Percentiles rank a stretch among this genome's conserved stretches.
Evolutionary conservation across 371 early-diverging fungal species (phyloP).

Genomic region (Mucor plumbeus): DNA sequence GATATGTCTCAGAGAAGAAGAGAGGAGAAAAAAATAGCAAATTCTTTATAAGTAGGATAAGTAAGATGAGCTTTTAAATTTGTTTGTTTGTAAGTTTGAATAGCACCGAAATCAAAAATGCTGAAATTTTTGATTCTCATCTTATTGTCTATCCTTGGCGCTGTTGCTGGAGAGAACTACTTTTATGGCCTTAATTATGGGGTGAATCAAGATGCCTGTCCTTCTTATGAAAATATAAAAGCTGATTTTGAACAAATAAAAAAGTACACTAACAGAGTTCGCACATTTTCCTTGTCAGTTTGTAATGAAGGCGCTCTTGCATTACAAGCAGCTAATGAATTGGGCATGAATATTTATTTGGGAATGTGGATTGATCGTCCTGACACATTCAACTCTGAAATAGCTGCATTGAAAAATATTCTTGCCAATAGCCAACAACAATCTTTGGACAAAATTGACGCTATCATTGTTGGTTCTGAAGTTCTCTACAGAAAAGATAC

Average conservation of each 20-base stretch:
- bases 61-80: background rate
- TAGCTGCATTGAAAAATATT: conserved; percentile 49
- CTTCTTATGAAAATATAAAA: conserved; percentile 51
- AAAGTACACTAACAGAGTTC: conserved; percentile 58
- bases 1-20: background rate
- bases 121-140: conserved; percentile 1
- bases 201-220: conserved; percentile 58
- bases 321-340: conserved; percentile 59
- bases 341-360: conserved; percentile 61
- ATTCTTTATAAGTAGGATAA: background rate
- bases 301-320: conserved; percentile 67
- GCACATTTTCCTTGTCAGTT: conserved; percentile 57
- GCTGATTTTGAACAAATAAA: conserved; percentile 51
- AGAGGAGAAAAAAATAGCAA: background rate
- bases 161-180: conserved; percentile 7
- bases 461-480: conserved; percentile 68
- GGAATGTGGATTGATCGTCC: conserved; percentile 69
- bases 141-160: background rate
- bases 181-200: conserved; percentile 67
- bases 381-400: conserved; percentile 53
- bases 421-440: conserved; percentile 23
- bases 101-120: background rate
- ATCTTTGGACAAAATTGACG: conserved; percentile 44
- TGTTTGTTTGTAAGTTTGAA: background rate
- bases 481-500: conserved; percentile 63